Conservation (phyloP, 768 basidiomycete genomes). For the Gelatoporia subvermispora region DNA sequence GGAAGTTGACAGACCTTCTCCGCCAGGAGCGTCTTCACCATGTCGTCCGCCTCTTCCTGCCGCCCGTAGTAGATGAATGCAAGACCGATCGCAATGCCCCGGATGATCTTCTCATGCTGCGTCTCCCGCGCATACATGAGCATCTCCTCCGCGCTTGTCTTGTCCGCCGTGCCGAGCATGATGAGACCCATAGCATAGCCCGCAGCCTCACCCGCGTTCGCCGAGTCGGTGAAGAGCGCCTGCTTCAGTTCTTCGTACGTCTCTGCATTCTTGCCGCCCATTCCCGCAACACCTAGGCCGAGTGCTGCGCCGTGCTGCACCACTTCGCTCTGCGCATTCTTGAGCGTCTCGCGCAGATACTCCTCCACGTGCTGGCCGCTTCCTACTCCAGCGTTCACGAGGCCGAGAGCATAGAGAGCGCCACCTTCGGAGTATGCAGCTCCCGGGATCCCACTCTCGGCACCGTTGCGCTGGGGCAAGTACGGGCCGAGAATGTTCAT, state of each 20-base stretch:
- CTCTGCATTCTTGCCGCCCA: conserved; percentile 86
- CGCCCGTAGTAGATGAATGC: conserved; percentile 91
- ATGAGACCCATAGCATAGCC: conserved; percentile 98
- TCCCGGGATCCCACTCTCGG: conserved; percentile 71
- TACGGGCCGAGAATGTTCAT: conserved; percentile 91
- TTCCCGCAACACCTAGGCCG: conserved; percentile 92
- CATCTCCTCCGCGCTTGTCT: conserved; percentile 87
- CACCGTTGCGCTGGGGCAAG: conserved; percentile 69
- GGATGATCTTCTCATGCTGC: conserved; percentile 98
- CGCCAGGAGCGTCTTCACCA: conserved; percentile 67
- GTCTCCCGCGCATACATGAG: conserved; percentile 94
- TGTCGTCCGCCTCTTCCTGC: conserved; percentile 88
- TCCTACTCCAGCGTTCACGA: conserved; percentile 92
- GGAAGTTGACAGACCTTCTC: conserved; percentile 66
- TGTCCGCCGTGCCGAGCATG: conserved; percentile 91
- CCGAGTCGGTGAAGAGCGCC: conserved; percentile 87
- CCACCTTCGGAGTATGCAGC: conserved; percentile 93
- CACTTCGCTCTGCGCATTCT: conserved; percentile 72
- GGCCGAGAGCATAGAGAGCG: conserved; percentile 88
- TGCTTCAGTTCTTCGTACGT: conserved; percentile 91
- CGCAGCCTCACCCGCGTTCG: conserved; percentile 91
- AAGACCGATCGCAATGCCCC: conserved; percentile 88
- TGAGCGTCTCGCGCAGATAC: conserved; percentile 78
- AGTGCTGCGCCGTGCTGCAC: conserved; percentile 97
- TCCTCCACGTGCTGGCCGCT: conserved; percentile 59